Evolutionary conservation across 768 basidiomycete species (phyloP), one percentile per base, ranked within the genome.

Genomic region (Tylopilus sp.): DNA sequence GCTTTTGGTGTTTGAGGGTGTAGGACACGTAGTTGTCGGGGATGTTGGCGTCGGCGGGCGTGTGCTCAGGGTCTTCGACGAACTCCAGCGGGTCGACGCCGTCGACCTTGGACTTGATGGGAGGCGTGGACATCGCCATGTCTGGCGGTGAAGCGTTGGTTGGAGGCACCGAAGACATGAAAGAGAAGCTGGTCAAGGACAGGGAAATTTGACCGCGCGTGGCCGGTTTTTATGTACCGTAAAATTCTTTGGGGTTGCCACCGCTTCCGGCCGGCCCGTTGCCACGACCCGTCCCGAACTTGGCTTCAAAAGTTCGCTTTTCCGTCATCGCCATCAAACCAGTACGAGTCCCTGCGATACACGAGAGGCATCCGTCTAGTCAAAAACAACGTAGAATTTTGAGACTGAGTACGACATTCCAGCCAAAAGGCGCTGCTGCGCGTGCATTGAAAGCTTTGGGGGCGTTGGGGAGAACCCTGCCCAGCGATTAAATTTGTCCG

Each of bases 21-120:
- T 87, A 78, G 22, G 83, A 74, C 66, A 92, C 89, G 63, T 91
- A 92, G 76, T 92, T 90, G 71, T 90, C 88, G 16, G 87, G 86
- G 53, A 89, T 83, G 64, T 82, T 77, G 61, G 78, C 66, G 67
- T 85, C 84, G 56, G 71, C 67, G 45, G 79, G 81, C 8, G 48
- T 25, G 25, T 67, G 58, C 0, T 66, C 70, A 7, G 69, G 64
- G 46, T 70, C 55, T 2, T 68, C 62, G 19, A 66, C 61, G 12
- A 64, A 64, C 1, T 47, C 50, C 6, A 30, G 13, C 2, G 52
- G 13, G 37, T 54, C 43, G 7, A 54, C 38, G 3, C 52, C 24
- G n/a, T 29, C 22, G 16, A n/a, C 36, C 40, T 52, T 58, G 34
- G 44, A n/a, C 5, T 41, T 54, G 33, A 62, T 53, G 28, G 51